phyloP scores from a whole-genome alignment of 495 filamentous ascomycete species.

The Aspergillus incahuasiensis region DNA sequence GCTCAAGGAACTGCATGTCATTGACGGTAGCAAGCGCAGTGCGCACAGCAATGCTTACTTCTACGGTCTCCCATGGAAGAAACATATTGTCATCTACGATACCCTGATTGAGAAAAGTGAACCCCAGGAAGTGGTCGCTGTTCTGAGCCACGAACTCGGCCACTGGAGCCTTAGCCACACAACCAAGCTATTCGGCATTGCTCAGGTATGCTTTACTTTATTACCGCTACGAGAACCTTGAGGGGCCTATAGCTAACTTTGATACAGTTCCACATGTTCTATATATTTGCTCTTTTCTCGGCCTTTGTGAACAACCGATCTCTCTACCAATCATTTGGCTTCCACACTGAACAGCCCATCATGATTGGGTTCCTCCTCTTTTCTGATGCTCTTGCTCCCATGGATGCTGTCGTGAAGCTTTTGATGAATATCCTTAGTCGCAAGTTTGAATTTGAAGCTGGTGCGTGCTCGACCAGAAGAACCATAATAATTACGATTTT shows the following conservation, averaged over 20 bases:
- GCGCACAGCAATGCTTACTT: conserved; percentile 99
- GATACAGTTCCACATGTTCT: conserved; percentile 78
- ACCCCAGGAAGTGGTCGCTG: conserved; percentile 86
- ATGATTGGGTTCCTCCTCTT: conserved; percentile 96
- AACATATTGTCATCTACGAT: conserved; percentile 99
- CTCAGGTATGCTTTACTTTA: conserved; percentile 57
- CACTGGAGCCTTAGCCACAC: conserved; percentile 97
- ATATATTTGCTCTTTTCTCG: conserved; percentile 92
- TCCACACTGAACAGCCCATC: conserved; percentile 78
- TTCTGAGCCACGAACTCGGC: conserved; percentile 91
- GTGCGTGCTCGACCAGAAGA: conserved; percentile 38
- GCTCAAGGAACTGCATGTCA: conserved; percentile 84
- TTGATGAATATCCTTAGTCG: conserved; percentile 94
- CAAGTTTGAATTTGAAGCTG: conserved; percentile 91
- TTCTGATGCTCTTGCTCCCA: conserved; percentile 85
- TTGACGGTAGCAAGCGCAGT: conserved; percentile 95
- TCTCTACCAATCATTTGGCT: conserved; percentile 86
- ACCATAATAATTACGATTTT: background rate
- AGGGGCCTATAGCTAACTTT: conserved; percentile 8
- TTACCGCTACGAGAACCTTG: background rate
- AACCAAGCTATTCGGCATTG: conserved; percentile 83
- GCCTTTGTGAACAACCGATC: conserved; percentile 95
- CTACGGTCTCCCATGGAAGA: conserved; percentile 97
- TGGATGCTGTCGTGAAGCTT: conserved; percentile 88
- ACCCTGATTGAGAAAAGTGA: conserved; percentile 94